phyloP scores from a whole-genome alignment of 2,329 filamentous ascomycete species.

The Arthrinium puccinioides region DNA sequence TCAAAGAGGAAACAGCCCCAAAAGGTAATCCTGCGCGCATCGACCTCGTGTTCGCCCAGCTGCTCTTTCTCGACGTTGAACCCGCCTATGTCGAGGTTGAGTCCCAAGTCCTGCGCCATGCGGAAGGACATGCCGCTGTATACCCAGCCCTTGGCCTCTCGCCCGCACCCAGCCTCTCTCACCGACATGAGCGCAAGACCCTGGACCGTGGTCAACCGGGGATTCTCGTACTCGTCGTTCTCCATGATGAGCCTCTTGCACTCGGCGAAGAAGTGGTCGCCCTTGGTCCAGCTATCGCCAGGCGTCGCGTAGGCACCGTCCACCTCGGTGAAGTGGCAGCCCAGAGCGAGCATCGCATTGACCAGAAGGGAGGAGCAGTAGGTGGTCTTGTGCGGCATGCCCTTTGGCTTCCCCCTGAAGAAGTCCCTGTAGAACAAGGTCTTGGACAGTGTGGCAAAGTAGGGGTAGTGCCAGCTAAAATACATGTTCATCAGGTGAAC shows the following conservation, averaged over 20 bases:
- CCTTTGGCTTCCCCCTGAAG: conserved; percentile 55
- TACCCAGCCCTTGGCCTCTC: conserved; percentile 95
- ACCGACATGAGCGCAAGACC: conserved; percentile 94
- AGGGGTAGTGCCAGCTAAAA: conserved; percentile 96
- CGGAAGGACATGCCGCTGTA: conserved; percentile 98
- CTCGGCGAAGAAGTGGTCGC: conserved; percentile 93
- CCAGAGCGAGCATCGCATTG: conserved; percentile 87
- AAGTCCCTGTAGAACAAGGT: conserved; percentile 84
- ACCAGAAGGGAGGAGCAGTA: conserved; percentile 89
- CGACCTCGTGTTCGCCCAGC: conserved; percentile 75
- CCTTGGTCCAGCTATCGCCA: conserved; percentile 75
- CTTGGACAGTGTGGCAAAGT: conserved; percentile 87
- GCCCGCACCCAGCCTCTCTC: conserved; percentile 85
- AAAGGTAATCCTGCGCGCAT: conserved; percentile 85
- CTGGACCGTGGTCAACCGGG: conserved; percentile 83
- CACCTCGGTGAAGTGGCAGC: conserved; percentile 84
- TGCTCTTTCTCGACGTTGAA: conserved; percentile 49
- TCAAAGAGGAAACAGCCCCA: conserved; percentile 99
- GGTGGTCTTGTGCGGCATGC: conserved; percentile 45
- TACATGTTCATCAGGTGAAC: conserved; percentile 93
- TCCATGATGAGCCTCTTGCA: conserved; percentile 85
- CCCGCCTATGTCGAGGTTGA: conserved; percentile 75
- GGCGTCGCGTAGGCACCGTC: conserved; percentile 63
- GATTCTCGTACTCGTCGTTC: conserved; percentile 88
- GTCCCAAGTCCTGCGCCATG: conserved; percentile 89